These are phyloP conservation scores for Podila epicladia DNA, from an alignment of 192 early-diverging fungal genomes.

Conservation along the genomic window DNA sequence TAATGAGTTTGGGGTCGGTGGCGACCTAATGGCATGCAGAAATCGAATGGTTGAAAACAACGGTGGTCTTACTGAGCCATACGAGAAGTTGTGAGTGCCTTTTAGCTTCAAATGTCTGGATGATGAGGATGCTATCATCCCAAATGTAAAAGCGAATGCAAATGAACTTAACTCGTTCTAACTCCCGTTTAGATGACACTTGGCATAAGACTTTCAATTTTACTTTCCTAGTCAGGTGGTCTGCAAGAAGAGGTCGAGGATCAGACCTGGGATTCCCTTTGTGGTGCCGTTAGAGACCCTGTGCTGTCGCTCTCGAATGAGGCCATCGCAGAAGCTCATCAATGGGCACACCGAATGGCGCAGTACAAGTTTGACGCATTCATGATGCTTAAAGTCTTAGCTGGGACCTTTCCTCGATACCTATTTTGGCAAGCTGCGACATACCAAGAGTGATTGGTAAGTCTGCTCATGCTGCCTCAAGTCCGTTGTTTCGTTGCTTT, in stretches of 20 bases:
- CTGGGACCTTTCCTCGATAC: slow-evolving; percentile 20
- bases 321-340: slow-evolving; percentile 10
- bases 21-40: slow-evolving; percentile 1
- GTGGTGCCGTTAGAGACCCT: slow-evolving; percentile 11
- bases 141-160: too few species aligned
- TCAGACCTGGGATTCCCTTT: slow-evolving; percentile 12
- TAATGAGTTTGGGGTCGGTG: background rate
- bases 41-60: background rate
- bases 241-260: slow-evolving; percentile 6
- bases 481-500: too few species aligned
- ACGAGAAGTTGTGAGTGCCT: background rate
- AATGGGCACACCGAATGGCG: slow-evolving; percentile 22
- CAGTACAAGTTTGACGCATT: slow-evolving; percentile 16
- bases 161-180: too few species aligned
- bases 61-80: slow-evolving; percentile 1
- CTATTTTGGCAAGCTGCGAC: slow-evolving; percentile 21
- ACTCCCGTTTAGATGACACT: background rate
- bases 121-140: too few species aligned
- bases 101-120: too few species aligned
- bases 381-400: slow-evolving; percentile 7
- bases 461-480: background rate
- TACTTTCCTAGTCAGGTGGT: slow-evolving; percentile 18
- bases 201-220: slow-evolving; percentile 21
- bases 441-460: slow-evolving; percentile 35
- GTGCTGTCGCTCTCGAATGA: slow-evolving; percentile 22